Evolutionary conservation across 2,329 filamentous ascomycete genomes (phyloP).

Genomic region (Periglandula ipomoeae): DNA sequence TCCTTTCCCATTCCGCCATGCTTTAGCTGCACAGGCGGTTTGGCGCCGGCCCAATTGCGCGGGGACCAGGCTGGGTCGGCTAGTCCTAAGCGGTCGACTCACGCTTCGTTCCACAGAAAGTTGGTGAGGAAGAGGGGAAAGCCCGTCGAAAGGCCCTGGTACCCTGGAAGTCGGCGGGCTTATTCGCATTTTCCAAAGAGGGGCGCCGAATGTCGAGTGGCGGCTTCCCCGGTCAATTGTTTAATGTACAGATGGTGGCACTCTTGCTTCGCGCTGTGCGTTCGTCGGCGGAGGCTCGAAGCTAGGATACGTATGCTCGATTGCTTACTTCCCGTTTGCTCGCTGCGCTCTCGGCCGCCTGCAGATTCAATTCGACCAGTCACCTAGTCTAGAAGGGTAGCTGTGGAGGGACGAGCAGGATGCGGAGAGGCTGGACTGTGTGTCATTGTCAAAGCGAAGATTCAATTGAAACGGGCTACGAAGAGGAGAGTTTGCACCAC

Average conservation of each 20-base stretch:
- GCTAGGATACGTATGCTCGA: no score
- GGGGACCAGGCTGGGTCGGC: neutral
- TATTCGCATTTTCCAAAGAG: neutral
- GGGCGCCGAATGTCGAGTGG: neutral
- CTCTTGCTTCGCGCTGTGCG: neutral
- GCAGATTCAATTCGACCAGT: no score
- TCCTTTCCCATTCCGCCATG: no score
- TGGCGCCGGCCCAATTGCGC: neutral
- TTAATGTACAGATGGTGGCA: neutral
- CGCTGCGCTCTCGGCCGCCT: no score
- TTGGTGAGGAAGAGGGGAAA: no score
- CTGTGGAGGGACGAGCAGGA: neutral
- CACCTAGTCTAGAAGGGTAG: no score
- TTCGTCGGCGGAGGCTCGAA: neutral
- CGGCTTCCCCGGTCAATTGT: neutral
- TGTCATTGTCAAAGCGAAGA: neutral
- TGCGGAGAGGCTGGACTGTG: neutral
- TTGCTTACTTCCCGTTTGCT: no score
- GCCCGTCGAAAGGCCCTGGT: no score
- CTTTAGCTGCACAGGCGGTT: neutral
- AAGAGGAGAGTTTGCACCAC: neutral
- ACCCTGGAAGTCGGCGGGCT: neutral
- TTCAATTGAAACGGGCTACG: neutral
- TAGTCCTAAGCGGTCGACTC: neutral
- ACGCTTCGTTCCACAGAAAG: neutral